Base-by-base conservation (phyloP, 495 filamentous ascomycete genomes). In the Parachaetomium inaequale region DNA sequence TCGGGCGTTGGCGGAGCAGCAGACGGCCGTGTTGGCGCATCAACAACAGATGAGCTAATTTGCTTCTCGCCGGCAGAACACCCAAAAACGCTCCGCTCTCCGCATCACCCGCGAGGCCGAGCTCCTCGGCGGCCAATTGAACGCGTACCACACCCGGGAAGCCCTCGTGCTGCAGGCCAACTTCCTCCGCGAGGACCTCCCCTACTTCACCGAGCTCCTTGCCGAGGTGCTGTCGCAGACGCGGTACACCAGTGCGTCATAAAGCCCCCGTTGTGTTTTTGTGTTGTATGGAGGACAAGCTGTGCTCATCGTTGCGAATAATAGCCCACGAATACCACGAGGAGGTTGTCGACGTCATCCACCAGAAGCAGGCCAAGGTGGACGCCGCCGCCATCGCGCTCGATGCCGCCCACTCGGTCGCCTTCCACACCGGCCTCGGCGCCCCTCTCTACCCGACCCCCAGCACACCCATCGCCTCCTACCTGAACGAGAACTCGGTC, bases 141-240 rank as follows among this genome's bases (percentile, higher is more conserved):
- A 78, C 67, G 80, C 94, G 55, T 88, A 88, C 77, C 90, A 96
- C 79, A 90, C 93, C 66, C 87, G 92, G 70, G 94, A 99, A 79
- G 93, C 93, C 68, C 77, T 99, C 61, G 85, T 98, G 66, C 78
- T 98, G 68, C 85, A 90, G 74, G 89, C 94, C 72, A 96, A 91
- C 76, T 98, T 98, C 83, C 84, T 99, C 59, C 84, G 92, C 72
- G 87, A 93, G 71, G 92, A 99, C 67, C 86, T 99, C 63, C 93
- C 94, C 64, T 99, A 98, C 85, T 99, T 96, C 78, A 85, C 91
- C 72, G 94, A 99, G 82, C 81, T 97, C 65, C 84, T 99, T 67
- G 92, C 87, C 58, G 94, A 99, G 79, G 89, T 97, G 72, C 81
- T 94, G 64, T 85, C 87, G 58, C 80, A 89, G 76, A 93, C 95